phyloP scores from a whole-genome alignment of 2,329 filamentous ascomycete genomes.

The Clarireedia paspali region DNA sequence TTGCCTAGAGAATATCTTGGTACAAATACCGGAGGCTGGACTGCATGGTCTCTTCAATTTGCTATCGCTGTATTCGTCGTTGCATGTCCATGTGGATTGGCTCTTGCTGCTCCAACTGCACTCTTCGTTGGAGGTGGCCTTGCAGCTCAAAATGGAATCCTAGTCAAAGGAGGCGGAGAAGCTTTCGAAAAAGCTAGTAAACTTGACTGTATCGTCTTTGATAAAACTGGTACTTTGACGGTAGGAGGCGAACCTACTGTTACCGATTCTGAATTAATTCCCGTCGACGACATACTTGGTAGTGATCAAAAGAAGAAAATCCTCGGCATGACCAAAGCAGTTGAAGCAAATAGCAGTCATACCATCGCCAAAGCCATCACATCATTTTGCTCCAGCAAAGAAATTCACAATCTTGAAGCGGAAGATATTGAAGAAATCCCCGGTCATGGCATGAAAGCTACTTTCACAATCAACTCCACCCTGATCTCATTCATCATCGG shows the following conservation, averaged over 20 bases:
- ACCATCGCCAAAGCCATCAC: slow-evolving; percentile 66
- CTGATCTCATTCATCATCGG: slow-evolving; percentile 52
- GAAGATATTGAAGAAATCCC: slow-evolving; percentile 55
- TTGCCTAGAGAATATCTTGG: slow-evolving; percentile 51
- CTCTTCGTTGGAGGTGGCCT: slow-evolving; percentile 51
- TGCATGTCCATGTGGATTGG: slow-evolving; percentile 54
- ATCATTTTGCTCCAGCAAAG: slow-evolving; percentile 45
- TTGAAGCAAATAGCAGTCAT: slow-evolving; percentile 68
- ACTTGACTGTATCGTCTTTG: slow-evolving; percentile 49
- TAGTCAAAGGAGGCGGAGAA: slow-evolving; percentile 51
- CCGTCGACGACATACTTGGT: slow-evolving; percentile 12
- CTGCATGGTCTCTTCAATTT: slow-evolving; percentile 70
- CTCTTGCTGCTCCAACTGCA: slow-evolving; percentile 50
- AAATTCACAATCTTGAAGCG: slow-evolving; percentile 28
- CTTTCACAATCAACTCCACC: slow-evolving; percentile 32
- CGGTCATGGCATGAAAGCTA: slow-evolving; percentile 62
- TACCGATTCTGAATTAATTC: slow-evolving; percentile 30
- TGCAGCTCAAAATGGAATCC: slow-evolving; percentile 47
- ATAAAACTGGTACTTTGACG: slow-evolving; percentile 54
- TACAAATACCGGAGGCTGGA: slow-evolving; percentile 52
- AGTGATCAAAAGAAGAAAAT: slow-evolving; percentile 25
- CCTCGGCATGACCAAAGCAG: slow-evolving; percentile 47
- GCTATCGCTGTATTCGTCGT: slow-evolving; percentile 56
- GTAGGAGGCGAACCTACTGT: slow-evolving; percentile 61
- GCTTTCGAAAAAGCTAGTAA: slow-evolving; percentile 50